Conservation (phyloP, 306 rosid species). For the Glycine soja region DNA sequence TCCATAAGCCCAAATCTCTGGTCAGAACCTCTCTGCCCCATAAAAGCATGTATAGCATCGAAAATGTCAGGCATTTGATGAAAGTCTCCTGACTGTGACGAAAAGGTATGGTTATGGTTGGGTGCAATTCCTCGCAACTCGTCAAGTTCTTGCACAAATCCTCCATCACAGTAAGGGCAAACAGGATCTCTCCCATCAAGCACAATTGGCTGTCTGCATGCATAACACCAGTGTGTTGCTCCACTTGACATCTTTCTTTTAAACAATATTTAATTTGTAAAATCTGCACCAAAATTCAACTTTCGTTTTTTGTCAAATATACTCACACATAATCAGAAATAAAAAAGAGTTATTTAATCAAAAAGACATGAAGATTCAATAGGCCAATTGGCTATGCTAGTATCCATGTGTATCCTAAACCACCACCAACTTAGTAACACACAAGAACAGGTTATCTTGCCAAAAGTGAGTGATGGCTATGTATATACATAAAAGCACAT, state of each 20-base stretch:
- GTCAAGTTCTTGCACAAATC: constrained; percentile 69
- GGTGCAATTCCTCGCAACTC: constrained; percentile 51
- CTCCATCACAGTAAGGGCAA: constrained; percentile 71
- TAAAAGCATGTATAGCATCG: constrained; percentile 58
- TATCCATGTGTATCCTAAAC: constrained; percentile 11
- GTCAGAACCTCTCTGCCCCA: constrained; percentile 60
- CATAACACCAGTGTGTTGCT: constrained; percentile 81
- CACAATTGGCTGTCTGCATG: constrained; percentile 59
- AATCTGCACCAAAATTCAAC: constrained; percentile 40
- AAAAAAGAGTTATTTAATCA: constrained; percentile 4
- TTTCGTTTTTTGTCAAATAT: constrained; percentile 17
- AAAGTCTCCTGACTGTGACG: constrained; percentile 48
- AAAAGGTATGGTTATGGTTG: constrained; percentile 22
- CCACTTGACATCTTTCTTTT: constrained; percentile 66
- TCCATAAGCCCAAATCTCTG: constrained; percentile 57
- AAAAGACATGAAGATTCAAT: constrained; percentile 26
- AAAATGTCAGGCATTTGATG: constrained; percentile 58
- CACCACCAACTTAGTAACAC: not conserved
- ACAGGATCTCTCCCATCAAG: constrained; percentile 48
- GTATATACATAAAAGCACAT: constrained; percentile 14
- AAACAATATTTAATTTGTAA: constrained; percentile 3
- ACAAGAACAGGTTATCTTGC: constrained; percentile 8
- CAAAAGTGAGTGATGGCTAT: not conserved
- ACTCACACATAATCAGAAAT: constrained; percentile 9
- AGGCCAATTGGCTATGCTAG: constrained; percentile 9